phyloP scores from a whole-genome alignment of 495 filamentous ascomycete species.

The Penicillium ucsense region DNA sequence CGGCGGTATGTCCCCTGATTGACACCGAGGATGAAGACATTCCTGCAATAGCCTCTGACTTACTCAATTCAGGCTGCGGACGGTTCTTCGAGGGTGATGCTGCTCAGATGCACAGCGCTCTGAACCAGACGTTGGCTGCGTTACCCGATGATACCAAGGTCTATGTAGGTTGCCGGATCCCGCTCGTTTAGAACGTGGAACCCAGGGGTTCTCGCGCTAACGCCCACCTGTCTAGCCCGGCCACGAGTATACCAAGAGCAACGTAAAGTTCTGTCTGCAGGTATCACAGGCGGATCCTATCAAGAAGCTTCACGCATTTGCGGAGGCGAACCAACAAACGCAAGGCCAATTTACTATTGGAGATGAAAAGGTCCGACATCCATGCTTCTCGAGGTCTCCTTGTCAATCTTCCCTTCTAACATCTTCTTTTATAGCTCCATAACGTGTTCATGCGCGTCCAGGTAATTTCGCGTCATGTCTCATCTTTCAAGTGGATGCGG shows the following conservation, averaged over 20 bases:
- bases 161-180: slow-evolving; percentile 49
- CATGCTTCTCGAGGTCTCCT: neutral
- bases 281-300: slow-evolving; percentile 66
- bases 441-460: slow-evolving; percentile 94
- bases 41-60: neutral
- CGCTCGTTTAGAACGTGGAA: neutral
- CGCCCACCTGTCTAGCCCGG: slow-evolving; percentile 51
- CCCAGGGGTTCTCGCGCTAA: too few species aligned
- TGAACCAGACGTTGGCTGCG: slow-evolving; percentile 74
- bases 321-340: slow-evolving; percentile 71
- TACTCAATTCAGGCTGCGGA: slow-evolving; percentile 61
- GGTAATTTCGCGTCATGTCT: slow-evolving; percentile 39
- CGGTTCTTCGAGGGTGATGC: slow-evolving; percentile 92
- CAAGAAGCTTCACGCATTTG: slow-evolving; percentile 66
- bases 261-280: slow-evolving; percentile 74
- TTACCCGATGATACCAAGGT: slow-evolving; percentile 90
- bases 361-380: slow-evolving; percentile 74
- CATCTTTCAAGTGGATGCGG: neutral
- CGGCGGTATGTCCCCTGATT: slow-evolving; percentile 49
- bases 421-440: slow-evolving; percentile 52
- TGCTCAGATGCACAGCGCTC: slow-evolving; percentile 80
- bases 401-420: neutral
- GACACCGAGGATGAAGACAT: neutral
- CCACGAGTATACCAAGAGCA: slow-evolving; percentile 95
- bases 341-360: slow-evolving; percentile 96